Percentiles rank a stretch among this genome's conserved stretches.
These are phyloP conservation scores for Diaporthe helianthi DNA, from an alignment of 2,329 filamentous ascomycete genomes.

Conservation along the genomic window DNA sequence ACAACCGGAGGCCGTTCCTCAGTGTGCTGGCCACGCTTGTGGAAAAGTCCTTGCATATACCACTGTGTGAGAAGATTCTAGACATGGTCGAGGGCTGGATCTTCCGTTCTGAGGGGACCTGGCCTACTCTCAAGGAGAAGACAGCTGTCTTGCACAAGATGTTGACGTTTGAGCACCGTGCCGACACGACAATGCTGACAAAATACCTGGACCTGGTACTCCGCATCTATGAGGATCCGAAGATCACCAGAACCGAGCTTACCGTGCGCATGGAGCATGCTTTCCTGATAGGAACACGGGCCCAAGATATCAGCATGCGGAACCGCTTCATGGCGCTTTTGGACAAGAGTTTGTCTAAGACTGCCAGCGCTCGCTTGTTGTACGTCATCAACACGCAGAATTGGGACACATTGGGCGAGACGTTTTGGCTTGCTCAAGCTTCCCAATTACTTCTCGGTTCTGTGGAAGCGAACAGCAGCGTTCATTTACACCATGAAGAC, in stretches of 20 bases:
- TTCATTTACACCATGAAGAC: constrained; percentile 83
- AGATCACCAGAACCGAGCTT: constrained; percentile 92
- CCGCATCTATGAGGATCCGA: constrained; percentile 96
- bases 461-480: constrained; percentile 81
- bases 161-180: constrained; percentile 88
- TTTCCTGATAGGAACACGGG: constrained; percentile 93
- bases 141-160: constrained; percentile 99
- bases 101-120: constrained; percentile 92
- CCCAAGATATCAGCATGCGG: constrained; percentile 94
- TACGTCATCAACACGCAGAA: constrained; percentile 94
- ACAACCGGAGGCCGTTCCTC: constrained; percentile 90
- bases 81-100: constrained; percentile 96
- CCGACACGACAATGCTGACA: constrained; percentile 83
- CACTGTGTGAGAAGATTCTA: constrained; percentile 89
- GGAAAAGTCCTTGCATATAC: constrained; percentile 88
- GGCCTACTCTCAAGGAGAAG: constrained; percentile 98
- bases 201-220: constrained; percentile 97
- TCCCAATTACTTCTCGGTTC: constrained; percentile 91
- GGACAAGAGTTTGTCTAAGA: constrained; percentile 91
- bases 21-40: constrained; percentile 94
- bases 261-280: constrained; percentile 98
- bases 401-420: constrained; percentile 94
- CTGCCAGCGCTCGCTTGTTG: constrained; percentile 84
- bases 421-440: constrained; percentile 96
- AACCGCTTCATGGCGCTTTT: constrained; percentile 97